Percentiles rank a stretch among this genome's conserved stretches.
Evolutionary conservation across 139 green algal genomes (phyloP).

Genomic region (Mesotaenium endlicherianum): DNA sequence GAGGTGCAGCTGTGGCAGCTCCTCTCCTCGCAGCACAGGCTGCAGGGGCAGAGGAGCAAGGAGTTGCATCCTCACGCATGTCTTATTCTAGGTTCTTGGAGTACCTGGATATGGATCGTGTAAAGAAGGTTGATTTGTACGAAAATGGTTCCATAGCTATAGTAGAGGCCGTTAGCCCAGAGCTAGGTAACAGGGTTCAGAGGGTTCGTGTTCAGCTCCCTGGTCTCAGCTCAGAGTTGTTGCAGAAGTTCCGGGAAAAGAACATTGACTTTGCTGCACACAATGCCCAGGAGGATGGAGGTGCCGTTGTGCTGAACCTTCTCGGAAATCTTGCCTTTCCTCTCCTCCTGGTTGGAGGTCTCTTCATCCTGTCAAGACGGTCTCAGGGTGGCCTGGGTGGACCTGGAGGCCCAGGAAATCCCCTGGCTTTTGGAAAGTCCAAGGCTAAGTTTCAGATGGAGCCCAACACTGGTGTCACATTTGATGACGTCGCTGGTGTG

Average conservation of each 20-base stretch:
- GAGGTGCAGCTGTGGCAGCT: slow-evolving; percentile 11
- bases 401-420: slow-evolving; percentile 84
- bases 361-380: slow-evolving; percentile 96
- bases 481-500: slow-evolving; percentile 96
- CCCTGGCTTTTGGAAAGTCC: slow-evolving; percentile 94
- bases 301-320: slow-evolving; percentile 72
- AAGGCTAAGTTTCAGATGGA: slow-evolving; percentile 96
- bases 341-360: slow-evolving; percentile 94
- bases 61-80: slow-evolving; percentile 96
- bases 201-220: slow-evolving; percentile 97
- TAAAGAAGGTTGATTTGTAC: slow-evolving; percentile 99
- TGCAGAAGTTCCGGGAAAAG: slow-evolving; percentile 96
- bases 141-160: slow-evolving; percentile 99
- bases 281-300: slow-evolving; percentile 85
- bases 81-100: slow-evolving; percentile 98
- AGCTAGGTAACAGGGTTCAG: slow-evolving; percentile 98
- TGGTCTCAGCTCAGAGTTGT: slow-evolving; percentile 86
- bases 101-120: slow-evolving; percentile 98
- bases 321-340: slow-evolving; percentile 98
- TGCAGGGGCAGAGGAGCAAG: slow-evolving; percentile 16
- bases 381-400: slow-evolving; percentile 69
- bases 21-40: background rate
- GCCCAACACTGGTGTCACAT: slow-evolving; percentile 97
- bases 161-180: slow-evolving; percentile 96
- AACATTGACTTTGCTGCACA: slow-evolving; percentile 98